Conservation (phyloP, 164 flowering plant genomes). For the Annona squamosa region DNA sequence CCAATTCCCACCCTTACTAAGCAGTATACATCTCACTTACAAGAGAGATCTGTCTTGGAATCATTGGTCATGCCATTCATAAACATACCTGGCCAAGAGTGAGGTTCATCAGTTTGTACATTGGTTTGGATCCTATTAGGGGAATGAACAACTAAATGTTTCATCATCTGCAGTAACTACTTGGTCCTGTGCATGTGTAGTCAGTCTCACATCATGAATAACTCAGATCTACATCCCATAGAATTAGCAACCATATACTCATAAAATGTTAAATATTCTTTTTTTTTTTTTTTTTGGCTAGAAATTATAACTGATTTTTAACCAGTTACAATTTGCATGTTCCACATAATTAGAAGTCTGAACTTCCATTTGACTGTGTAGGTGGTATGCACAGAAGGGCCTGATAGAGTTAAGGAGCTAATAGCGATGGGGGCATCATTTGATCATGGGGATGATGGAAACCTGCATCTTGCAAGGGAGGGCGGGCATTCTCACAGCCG, state of each 20-base stretch:
- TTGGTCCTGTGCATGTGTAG: background rate
- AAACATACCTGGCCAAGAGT: too few species aligned
- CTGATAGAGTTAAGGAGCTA: constrained; percentile 84
- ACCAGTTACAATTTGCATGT: background rate
- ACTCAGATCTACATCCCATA: background rate
- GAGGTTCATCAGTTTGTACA: too few species aligned
- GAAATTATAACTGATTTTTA: background rate
- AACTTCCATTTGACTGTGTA: constrained; percentile 19
- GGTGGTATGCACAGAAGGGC: constrained; percentile 99
- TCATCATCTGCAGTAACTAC: too few species aligned
- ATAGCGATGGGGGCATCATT: constrained; percentile 96
- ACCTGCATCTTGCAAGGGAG: constrained; percentile 90
- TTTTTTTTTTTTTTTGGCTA: too few species aligned
- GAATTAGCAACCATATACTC: background rate
- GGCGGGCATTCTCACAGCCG: constrained; percentile 95
- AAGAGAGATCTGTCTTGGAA: too few species aligned
- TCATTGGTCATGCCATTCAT: too few species aligned
- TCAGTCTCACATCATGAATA: background rate
- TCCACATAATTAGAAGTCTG: constrained; percentile 8
- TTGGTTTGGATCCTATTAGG: too few species aligned
- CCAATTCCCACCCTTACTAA: too few species aligned
- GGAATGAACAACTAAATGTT: too few species aligned
- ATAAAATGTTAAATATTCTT: background rate
- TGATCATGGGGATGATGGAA: constrained; percentile 98
- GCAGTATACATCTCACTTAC: too few species aligned